These are phyloP conservation scores for Hypocrella siamensis DNA, from an alignment of 2,329 filamentous ascomycete species.

Conservation along the genomic window DNA sequence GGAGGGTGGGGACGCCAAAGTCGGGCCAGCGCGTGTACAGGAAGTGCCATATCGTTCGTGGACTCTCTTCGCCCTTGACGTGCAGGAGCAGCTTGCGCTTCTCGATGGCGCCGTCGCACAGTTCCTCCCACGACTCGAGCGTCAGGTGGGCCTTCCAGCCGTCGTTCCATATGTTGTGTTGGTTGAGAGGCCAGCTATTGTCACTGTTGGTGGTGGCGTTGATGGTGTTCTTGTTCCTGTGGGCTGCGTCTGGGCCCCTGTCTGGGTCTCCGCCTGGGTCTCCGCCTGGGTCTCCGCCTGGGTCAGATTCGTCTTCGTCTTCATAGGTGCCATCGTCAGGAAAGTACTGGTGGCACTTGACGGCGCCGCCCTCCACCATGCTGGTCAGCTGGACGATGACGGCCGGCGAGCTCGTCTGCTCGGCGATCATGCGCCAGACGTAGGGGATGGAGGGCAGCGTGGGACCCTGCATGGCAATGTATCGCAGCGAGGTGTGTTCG, in stretches of 20 bases:
- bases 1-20: slow-evolving; percentile 62
- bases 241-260: neutral
- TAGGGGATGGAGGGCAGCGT: slow-evolving; percentile 61
- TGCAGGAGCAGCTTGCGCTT: slow-evolving; percentile 56
- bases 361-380: slow-evolving; percentile 57
- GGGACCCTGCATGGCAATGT: slow-evolving; percentile 90
- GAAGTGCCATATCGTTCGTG: slow-evolving; percentile 63
- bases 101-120: slow-evolving; percentile 44
- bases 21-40: slow-evolving; percentile 84
- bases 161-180: slow-evolving; percentile 47
- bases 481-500: slow-evolving; percentile 35
- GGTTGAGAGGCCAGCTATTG: slow-evolving; percentile 37
- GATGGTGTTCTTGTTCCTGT: neutral
- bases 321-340: slow-evolving; percentile 25
- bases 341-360: slow-evolving; percentile 88
- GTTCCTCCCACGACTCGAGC: slow-evolving; percentile 46
- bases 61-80: slow-evolving; percentile 26
- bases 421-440: slow-evolving; percentile 91
- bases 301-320: slow-evolving; percentile 33
- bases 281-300: too few species aligned
- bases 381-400: slow-evolving; percentile 94
- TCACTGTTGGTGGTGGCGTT: neutral
- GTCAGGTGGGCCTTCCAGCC: slow-evolving; percentile 53
- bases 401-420: slow-evolving; percentile 54
- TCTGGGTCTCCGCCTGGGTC: neutral